Evolutionary conservation across 129 eudicot genomes (phyloP).

Genomic region (Solidago caesia): DNA sequence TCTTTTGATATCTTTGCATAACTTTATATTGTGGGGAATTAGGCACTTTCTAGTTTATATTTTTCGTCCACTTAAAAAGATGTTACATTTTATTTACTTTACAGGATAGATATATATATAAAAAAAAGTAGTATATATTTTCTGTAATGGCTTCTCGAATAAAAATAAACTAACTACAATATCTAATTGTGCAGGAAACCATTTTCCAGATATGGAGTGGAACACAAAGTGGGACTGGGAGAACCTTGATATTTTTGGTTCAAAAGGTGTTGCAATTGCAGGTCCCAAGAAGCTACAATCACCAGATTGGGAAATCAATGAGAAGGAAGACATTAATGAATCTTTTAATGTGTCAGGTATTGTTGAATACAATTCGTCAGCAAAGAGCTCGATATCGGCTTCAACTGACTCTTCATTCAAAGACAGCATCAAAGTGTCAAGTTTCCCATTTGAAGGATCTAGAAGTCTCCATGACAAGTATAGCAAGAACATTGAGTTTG

Average conservation of each 20-base stretch:
- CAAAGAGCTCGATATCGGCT: slow-evolving; percentile 77
- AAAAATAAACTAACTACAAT: not conserved
- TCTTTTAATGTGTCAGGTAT: slow-evolving; percentile 61
- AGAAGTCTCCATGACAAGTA: slow-evolving; percentile 38
- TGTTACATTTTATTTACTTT: slow-evolving; percentile 22
- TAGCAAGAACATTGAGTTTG: slow-evolving; percentile 36
- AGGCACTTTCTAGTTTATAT: slow-evolving; percentile 9
- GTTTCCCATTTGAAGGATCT: slow-evolving; percentile 42
- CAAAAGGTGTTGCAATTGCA: slow-evolving; percentile 46
- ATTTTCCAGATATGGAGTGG: slow-evolving; percentile 67
- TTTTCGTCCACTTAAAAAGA: not conserved
- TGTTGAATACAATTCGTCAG: slow-evolving; percentile 54
- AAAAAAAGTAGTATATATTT: not conserved
- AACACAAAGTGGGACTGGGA: slow-evolving; percentile 90
- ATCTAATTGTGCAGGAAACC: slow-evolving; percentile 2
- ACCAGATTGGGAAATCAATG: slow-evolving; percentile 58
- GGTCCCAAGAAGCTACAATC: slow-evolving; percentile 59
- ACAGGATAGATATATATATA: not conserved
- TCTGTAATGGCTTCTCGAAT: not conserved
- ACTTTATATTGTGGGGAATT: slow-evolving; percentile 21
- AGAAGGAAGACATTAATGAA: slow-evolving; percentile 52
- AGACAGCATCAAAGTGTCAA: slow-evolving; percentile 38
- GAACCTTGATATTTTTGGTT: slow-evolving; percentile 43
- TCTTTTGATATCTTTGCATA: slow-evolving; percentile 18
- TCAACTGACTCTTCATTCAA: slow-evolving; percentile 60